These are phyloP conservation scores for Amborella trichopoda DNA, from an alignment of 164 flowering plant species.

Conservation along the genomic window DNA sequence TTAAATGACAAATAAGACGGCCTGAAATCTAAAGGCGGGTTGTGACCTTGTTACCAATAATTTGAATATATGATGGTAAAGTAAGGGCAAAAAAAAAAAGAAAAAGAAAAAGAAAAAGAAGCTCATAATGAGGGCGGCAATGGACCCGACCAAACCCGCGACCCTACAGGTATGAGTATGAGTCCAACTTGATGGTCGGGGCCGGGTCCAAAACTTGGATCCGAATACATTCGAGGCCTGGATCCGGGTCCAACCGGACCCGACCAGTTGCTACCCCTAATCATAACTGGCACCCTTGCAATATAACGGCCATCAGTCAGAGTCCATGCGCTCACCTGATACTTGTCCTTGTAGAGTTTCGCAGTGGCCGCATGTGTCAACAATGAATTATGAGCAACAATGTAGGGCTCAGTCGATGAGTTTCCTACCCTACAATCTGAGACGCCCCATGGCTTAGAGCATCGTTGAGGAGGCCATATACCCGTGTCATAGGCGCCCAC, in stretches of 20 bases:
- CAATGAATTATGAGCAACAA: neutral
- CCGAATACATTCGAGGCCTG: neutral
- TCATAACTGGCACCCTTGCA: too few species aligned
- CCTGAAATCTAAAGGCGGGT: too few species aligned
- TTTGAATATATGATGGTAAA: too few species aligned
- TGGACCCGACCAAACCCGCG: too few species aligned
- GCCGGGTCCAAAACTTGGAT: neutral
- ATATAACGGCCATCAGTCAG: too few species aligned
- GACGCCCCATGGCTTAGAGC: slow-evolving; percentile 8
- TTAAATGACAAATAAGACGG: too few species aligned
- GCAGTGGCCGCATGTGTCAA: slow-evolving; percentile 2
- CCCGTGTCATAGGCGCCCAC: slow-evolving; percentile 5
- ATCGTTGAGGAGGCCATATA: slow-evolving; percentile 5
- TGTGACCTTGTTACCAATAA: too few species aligned
- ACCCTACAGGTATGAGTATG: too few species aligned
- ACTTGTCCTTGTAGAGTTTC: neutral
- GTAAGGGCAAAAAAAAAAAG: neutral
- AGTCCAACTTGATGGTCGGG: neutral
- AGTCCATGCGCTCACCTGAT: neutral
- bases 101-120: neutral
- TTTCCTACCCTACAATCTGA: neutral
- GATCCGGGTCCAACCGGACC: too few species aligned
- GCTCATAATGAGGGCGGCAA: too few species aligned
- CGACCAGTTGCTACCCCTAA: too few species aligned
- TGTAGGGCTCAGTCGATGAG: neutral